These are phyloP conservation scores for Drechslerella coelobrocha DNA, from an alignment of 2,329 filamentous ascomycete species.

Conservation along the genomic window DNA sequence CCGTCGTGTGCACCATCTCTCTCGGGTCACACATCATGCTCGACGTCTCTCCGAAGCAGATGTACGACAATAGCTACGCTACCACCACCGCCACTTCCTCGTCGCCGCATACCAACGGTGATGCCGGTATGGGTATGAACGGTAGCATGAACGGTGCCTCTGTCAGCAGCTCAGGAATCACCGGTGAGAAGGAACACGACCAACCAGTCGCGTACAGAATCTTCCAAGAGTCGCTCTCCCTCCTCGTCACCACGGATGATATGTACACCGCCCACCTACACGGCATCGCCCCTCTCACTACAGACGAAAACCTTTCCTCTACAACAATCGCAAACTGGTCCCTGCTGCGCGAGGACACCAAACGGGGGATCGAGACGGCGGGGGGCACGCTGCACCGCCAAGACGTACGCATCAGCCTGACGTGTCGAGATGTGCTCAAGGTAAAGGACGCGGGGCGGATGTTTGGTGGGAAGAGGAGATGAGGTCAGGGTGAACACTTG, in stretches of 20 bases:
- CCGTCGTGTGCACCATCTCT: slow-evolving; percentile 88
- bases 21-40: slow-evolving; percentile 79
- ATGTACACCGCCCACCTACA: slow-evolving; percentile 77
- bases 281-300: slow-evolving; percentile 71
- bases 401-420: slow-evolving; percentile 73
- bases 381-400: slow-evolving; percentile 59
- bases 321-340: slow-evolving; percentile 75
- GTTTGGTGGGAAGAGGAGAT: slow-evolving; percentile 24
- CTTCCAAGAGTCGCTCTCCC: slow-evolving; percentile 60
- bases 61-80: slow-evolving; percentile 63
- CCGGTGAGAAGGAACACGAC: slow-evolving; percentile 60
- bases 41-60: slow-evolving; percentile 65
- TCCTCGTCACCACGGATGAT: slow-evolving; percentile 73
- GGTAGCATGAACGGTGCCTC: too few species aligned
- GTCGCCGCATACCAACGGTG: background rate
- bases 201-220: slow-evolving; percentile 58
- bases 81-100: too few species aligned
- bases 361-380: slow-evolving; percentile 52
- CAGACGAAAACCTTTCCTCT: slow-evolving; percentile 70
- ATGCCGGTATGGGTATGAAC: background rate
- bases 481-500: too few species aligned
- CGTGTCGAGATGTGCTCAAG: slow-evolving; percentile 84
- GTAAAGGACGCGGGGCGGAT: slow-evolving; percentile 60
- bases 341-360: slow-evolving; percentile 65
- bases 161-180: too few species aligned